Evolutionary conservation across 306 rosid species (phyloP).

Genomic region (Lagenaria siceraria): DNA sequence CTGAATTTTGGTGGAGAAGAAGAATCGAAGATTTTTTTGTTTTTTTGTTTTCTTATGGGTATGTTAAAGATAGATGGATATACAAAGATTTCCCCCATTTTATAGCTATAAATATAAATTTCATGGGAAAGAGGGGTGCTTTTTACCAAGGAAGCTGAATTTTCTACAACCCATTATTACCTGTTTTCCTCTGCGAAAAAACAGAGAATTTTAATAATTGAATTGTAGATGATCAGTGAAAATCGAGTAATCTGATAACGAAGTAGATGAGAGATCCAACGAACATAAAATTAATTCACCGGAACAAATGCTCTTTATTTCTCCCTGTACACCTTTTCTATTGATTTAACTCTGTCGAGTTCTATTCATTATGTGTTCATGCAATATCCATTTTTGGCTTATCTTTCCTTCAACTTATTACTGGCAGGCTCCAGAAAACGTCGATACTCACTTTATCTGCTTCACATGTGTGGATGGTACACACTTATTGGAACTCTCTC

Average conservation of each 20-base stretch:
- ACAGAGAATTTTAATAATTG: background rate
- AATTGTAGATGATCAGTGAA: background rate
- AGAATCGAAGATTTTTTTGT: background rate
- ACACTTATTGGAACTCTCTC: background rate
- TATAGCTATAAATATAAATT: background rate
- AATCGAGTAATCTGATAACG: background rate
- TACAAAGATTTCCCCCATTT: too few relatives aligned
- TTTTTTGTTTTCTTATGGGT: background rate
- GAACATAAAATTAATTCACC: background rate
- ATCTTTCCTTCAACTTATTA: background rate
- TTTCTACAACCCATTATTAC: background rate
- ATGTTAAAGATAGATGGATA: background rate
- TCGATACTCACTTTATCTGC: conserved; percentile 75
- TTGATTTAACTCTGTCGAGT: too few relatives aligned
- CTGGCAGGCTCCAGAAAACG: conserved; percentile 57
- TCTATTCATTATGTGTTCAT: background rate
- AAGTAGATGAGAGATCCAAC: background rate
- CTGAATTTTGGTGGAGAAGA: background rate
- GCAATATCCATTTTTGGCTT: background rate
- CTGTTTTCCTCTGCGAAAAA: background rate
- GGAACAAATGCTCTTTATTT: background rate
- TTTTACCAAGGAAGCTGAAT: background rate
- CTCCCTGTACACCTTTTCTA: too few relatives aligned
- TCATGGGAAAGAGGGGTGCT: background rate
- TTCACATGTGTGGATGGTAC: conserved; percentile 68